Percentiles rank a stretch among this genome's conserved stretches.
Conservation (phyloP, 2,329 filamentous ascomycete genomes). For the Neonectria sp. region DNA sequence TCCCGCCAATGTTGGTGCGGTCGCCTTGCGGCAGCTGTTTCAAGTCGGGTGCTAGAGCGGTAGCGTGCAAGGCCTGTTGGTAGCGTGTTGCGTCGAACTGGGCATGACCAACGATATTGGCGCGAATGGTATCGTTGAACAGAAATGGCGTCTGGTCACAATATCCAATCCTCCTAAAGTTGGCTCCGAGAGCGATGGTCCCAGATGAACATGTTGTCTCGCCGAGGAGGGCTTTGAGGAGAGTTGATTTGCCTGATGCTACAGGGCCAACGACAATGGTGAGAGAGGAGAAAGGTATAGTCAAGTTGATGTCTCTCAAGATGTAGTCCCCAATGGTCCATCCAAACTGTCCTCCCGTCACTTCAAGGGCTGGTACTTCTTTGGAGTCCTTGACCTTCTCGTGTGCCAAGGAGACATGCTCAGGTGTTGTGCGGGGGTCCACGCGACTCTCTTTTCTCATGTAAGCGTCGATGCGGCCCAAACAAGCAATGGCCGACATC, state of each 20-base stretch:
- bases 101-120: constrained; percentile 56
- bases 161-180: constrained; percentile 43
- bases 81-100: constrained; percentile 52
- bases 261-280: constrained; percentile 2
- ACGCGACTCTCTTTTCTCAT: constrained; percentile 4
- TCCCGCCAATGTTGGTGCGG: background rate
- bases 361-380: background rate
- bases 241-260: background rate
- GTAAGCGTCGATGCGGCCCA: constrained; percentile 16
- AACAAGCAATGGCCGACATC: constrained; percentile 16
- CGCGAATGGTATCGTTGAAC: constrained; percentile 54
- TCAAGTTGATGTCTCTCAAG: constrained; percentile 35
- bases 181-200: constrained; percentile 2
- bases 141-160: constrained; percentile 52
- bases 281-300: constrained; percentile 40
- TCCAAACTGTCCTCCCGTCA: constrained; percentile 20
- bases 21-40: background rate
- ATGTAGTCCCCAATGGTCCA: constrained; percentile 44
- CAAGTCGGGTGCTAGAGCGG: constrained; percentile 52
- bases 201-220: constrained; percentile 24
- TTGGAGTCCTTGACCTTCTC: background rate
- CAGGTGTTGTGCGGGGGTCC: background rate
- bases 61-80: constrained; percentile 52
- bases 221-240: constrained; percentile 45
- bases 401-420: background rate